phyloP scores from a whole-genome alignment of 2,329 filamentous ascomycete species.

The Macrophomina phaseolina region DNA sequence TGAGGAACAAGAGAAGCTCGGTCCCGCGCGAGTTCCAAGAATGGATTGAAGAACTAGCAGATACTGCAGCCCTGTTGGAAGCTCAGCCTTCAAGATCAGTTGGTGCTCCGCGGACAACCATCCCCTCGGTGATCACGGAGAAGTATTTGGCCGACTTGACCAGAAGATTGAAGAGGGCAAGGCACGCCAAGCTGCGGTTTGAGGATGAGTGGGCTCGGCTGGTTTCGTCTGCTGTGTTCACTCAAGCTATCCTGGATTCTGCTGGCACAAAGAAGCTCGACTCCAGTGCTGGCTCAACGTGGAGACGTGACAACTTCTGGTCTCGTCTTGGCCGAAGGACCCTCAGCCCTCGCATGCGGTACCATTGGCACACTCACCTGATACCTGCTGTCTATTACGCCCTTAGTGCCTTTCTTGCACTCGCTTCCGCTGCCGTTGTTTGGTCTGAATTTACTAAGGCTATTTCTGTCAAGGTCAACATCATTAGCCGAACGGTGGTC shows the following conservation, averaged over 20 bases:
- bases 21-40: constrained; percentile 78
- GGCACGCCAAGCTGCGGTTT: constrained; percentile 83
- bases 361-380: constrained; percentile 75
- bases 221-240: constrained; percentile 73
- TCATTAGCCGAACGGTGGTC: constrained; percentile 71
- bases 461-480: constrained; percentile 76
- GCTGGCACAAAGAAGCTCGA: constrained; percentile 79
- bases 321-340: constrained; percentile 46
- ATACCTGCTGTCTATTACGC: constrained; percentile 71
- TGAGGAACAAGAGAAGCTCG: constrained; percentile 80
- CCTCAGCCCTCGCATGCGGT: constrained; percentile 81
- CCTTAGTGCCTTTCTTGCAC: constrained; percentile 69
- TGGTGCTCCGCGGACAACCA: constrained; percentile 33
- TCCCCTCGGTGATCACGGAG: constrained; percentile 88
- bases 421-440: constrained; percentile 81
- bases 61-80: constrained; percentile 74
- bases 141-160: constrained; percentile 92
- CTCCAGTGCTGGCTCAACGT: constrained; percentile 42
- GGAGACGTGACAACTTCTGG: constrained; percentile 34
- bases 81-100: constrained; percentile 44
- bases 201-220: constrained; percentile 84
- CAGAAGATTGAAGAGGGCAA: constrained; percentile 77
- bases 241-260: constrained; percentile 84
- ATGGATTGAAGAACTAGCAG: constrained; percentile 94
- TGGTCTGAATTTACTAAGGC: constrained; percentile 94